Evolutionary conservation across 1,139 yeast genomes (phyloP), one percentile per base, ranked within the genome.

Genomic region (Geotrichum klebahnii): DNA sequence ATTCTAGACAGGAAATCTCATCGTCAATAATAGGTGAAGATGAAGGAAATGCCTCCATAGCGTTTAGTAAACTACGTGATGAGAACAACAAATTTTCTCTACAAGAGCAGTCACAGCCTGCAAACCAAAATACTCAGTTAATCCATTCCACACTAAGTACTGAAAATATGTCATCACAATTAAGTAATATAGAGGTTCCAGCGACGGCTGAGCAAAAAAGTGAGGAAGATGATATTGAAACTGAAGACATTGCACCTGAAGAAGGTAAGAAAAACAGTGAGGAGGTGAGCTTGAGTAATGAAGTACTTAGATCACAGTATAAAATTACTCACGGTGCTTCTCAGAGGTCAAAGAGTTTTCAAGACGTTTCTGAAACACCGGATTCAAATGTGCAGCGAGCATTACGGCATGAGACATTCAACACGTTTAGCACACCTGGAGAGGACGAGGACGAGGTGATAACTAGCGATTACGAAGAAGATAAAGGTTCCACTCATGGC

Each of bases 381-480:
- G n/a, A 10, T 5, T 17, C 14, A 3, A 24, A 20, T 23, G 6
- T 22, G 26, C 22, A n/a, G n/a, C 1, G 10, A 6, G 36, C 36
- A 6, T n/a, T 17, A 2, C 10, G 35, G 16, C 31, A 29, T 2
- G 22, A 20, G 2, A 40, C 44, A 16, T 29, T 40, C 20, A 14
- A 23, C 10, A 20, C 14, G 29, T 34, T 37, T 24, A 28, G 19
- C 6, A 10, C 46, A 5, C 35, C 35, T 5, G 31, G 16, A 3
- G 47, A 32, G 2, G 53, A 45, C 10, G 52, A 51, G 3, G 40
- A 44, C 8, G 57, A 54, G 29, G 55, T 47, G 3, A 54, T 54
- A 16, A 47, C 54, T n/a, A 54, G 57, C 33, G 57, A 54, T 43
- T 44, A 46, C 32, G 57, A 54, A 33, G 54, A 51, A 28, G 50